Evolutionary conservation across 2,329 filamentous ascomycete genomes (phyloP).

Genomic region (Eurotiales sp.): DNA sequence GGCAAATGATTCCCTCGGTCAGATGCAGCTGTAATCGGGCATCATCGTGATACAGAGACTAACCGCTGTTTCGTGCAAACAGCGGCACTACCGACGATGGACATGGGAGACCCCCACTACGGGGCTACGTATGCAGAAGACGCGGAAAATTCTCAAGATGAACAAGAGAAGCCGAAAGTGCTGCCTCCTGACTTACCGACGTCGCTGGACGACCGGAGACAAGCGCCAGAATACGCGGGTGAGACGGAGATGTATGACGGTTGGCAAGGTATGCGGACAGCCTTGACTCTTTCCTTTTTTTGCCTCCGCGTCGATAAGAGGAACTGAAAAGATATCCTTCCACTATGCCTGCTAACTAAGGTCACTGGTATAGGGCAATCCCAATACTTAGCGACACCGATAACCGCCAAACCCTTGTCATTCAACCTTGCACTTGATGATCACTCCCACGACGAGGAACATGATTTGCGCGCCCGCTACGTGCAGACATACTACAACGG

Average conservation of each 20-base stretch:
- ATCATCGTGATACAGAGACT: neutral
- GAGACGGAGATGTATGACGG: constrained; percentile 99
- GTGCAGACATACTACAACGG: constrained; percentile 23
- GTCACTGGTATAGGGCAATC: constrained; percentile 70
- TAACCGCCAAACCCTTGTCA: constrained; percentile 75
- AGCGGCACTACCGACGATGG: constrained; percentile 4
- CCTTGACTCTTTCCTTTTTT: neutral
- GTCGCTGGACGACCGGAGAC: constrained; percentile 82
- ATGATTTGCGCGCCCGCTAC: constrained; percentile 32
- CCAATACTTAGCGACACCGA: constrained; percentile 85
- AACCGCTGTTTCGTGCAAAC: neutral
- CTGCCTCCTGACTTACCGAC: constrained; percentile 85
- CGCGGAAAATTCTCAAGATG: constrained; percentile 10
- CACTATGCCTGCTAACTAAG: neutral
- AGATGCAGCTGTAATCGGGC: constrained; percentile 6
- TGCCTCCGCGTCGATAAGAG: neutral
- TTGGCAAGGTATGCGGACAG: constrained; percentile 73
- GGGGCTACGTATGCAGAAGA: constrained; percentile 19
- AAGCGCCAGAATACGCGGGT: constrained; percentile 62
- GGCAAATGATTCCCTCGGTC: constrained; percentile 9
- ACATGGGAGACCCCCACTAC: constrained; percentile 24
- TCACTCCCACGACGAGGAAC: constrained; percentile 64
- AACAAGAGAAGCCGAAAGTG: constrained; percentile 28
- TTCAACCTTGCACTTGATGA: constrained; percentile 86
- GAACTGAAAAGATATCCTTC: neutral